These are phyloP conservation scores for Candida easanensis DNA, from an alignment of 805 yeast genomes.

Conservation along the genomic window DNA sequence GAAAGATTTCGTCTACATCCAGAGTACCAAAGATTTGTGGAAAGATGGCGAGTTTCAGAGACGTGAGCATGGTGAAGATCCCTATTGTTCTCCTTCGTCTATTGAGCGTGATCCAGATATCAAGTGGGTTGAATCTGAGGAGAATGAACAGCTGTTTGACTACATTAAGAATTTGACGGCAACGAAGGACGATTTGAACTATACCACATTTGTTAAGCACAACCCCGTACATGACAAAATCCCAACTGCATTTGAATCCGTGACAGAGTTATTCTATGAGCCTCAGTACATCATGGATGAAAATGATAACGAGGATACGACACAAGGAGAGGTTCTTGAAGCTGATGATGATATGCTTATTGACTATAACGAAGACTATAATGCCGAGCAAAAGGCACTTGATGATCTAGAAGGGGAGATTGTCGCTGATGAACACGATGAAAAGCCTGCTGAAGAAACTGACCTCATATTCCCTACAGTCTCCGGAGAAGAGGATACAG, in stretches of 20 bases:
- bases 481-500: constrained; percentile 1
- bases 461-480: background rate
- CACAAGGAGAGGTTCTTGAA: constrained; percentile 8
- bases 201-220: constrained; percentile 23
- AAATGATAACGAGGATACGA: constrained; percentile 5
- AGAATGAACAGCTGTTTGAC: constrained; percentile 32
- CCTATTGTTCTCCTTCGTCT: constrained; percentile 27
- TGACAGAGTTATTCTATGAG: constrained; percentile 30
- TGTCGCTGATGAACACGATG: background rate
- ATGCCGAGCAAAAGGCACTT: constrained; percentile 7
- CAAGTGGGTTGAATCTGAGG: constrained; percentile 43
- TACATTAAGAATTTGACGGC: constrained; percentile 26
- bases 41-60: constrained; percentile 57
- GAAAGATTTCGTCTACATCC: constrained; percentile 29
- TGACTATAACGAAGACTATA: background rate
- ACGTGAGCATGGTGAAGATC: constrained; percentile 34
- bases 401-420: constrained; percentile 6
- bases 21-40: constrained; percentile 54
- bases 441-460: constrained; percentile 1
- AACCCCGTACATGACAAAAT: constrained; percentile 24
- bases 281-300: constrained; percentile 21
- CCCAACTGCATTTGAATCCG: constrained; percentile 32
- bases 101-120: constrained; percentile 27
- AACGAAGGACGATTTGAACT: constrained; percentile 6
- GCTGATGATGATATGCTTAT: constrained; percentile 1